Base-by-base conservation (phyloP, 2,329 filamentous ascomycete species). In the Scleromitrula shiraiana region DNA sequence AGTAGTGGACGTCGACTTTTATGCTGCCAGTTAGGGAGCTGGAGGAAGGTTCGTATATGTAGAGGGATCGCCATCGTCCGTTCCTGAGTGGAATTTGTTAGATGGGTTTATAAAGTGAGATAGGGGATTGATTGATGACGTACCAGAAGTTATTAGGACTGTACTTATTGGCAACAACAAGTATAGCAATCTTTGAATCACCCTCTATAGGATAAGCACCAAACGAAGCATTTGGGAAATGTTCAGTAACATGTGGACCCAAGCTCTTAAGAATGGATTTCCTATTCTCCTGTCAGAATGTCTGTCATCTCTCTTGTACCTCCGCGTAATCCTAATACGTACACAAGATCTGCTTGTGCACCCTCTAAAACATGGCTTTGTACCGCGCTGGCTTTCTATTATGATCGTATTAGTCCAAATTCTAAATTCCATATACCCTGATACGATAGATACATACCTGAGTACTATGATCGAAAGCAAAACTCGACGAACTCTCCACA, bases 141-240 rank as follows among this genome's bases (percentile, higher is more conserved):
- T 71, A 89, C 89, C 93, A 97, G 76, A 89, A 98, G 75, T 98
- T 98, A 66, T 90, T 88, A 7, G 94, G 93, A 61, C 87, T 95
- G 73, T 97, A 97, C 68, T 96, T 96, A 74, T 93, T 96, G 49
- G 90, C 87, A 41, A 95, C 90, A 42, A 95, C 80, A 46, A 95
- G 69, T 55, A 96, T 74, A 40, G 89, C 88, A 51, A 97, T 69
- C 59, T 82, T 80, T 23, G 78, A 77, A 65, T 91, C 86, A 55
- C 83, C 74, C 59, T 88, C 79, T 57, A 80, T 82, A 9, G 91
- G 88, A 66, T 87, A 96, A 41, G 88, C 87, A 56, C 90, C 88
- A 58, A 85, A 84, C 10, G 85, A 81, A 45, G 83, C 85, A 60
- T 80, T 84, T 8, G 88, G 82, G 65, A 90, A 98, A 71, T 98